Percentiles rank a stretch among this genome's conserved stretches.
Evolutionary conservation across 116 monocot species (phyloP).

Genomic region (Zostera marina): DNA sequence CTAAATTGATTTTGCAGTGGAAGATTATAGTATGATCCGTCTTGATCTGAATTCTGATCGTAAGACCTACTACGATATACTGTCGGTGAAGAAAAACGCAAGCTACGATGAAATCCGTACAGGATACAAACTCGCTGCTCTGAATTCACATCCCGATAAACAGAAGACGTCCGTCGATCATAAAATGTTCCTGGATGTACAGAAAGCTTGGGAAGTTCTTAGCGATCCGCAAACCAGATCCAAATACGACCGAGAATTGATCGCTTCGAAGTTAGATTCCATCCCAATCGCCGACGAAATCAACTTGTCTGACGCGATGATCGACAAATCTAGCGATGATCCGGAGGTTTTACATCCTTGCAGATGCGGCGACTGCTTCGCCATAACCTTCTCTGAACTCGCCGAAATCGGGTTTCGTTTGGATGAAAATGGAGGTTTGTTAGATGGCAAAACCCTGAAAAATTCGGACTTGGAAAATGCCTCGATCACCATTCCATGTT

Average conservation of each 20-base stretch:
- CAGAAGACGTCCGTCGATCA: neutral
- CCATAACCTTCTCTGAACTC: slow-evolving; percentile 34
- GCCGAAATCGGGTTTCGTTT: slow-evolving; percentile 33
- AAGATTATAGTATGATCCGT: slow-evolving; percentile 5
- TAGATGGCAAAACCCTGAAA: neutral
- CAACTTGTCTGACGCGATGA: slow-evolving; percentile 44
- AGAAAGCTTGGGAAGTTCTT: slow-evolving; percentile 88
- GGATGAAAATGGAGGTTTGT: slow-evolving; percentile 8
- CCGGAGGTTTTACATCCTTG: slow-evolving; percentile 51
- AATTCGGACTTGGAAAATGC: neutral
- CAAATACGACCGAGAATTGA: slow-evolving; percentile 49
- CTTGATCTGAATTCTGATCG: slow-evolving; percentile 9
- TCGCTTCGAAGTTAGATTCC: slow-evolving; percentile 20
- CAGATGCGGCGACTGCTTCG: slow-evolving; percentile 71
- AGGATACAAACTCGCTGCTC: slow-evolving; percentile 52
- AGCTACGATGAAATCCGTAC: slow-evolving; percentile 55
- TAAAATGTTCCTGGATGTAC: slow-evolving; percentile 51
- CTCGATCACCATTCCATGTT: slow-evolving; percentile 53
- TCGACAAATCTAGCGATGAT: slow-evolving; percentile 19
- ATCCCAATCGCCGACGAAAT: slow-evolving; percentile 32
- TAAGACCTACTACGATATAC: slow-evolving; percentile 46
- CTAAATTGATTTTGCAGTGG: too few species aligned
- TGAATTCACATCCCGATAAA: slow-evolving; percentile 79
- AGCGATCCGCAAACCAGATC: slow-evolving; percentile 39
- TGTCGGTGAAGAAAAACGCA: slow-evolving; percentile 60